Conservation (phyloP, 805 yeast species). For the Blastobotrys muscicola region DNA sequence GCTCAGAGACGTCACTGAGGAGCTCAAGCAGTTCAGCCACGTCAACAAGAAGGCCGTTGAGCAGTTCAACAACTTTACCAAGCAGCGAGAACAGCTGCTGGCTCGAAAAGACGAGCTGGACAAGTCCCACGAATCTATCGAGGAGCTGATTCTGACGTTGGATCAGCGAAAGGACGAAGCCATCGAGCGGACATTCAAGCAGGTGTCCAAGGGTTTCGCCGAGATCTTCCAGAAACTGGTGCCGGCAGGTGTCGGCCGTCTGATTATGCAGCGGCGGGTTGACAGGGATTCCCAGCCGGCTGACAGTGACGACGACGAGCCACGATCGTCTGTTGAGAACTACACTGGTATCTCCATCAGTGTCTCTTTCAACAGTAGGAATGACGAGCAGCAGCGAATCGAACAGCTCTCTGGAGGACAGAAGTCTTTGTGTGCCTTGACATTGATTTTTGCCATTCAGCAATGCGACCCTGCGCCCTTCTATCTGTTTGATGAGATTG, state of each 20-base stretch:
- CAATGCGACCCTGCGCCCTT: conserved; percentile 96
- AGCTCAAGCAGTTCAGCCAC: conserved; percentile 56
- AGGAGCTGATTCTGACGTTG: conserved; percentile 55
- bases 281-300: conserved; percentile 9
- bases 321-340: conserved; percentile 35
- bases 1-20: conserved; percentile 46
- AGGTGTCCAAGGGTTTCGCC: conserved; percentile 64
- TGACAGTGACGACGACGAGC: conserved; percentile 20
- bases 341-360: conserved; percentile 76
- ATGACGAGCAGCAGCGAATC: conserved; percentile 75
- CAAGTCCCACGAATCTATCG: conserved; percentile 62
- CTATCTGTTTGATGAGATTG: conserved; percentile 91
- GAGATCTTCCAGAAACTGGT: conserved; percentile 72
- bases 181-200: conserved; percentile 64
- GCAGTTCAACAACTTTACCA: conserved; percentile 63
- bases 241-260: conserved; percentile 69
- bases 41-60: conserved; percentile 87
- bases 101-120: conserved; percentile 61
- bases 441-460: conserved; percentile 88
- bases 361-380: conserved; percentile 81
- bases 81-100: conserved; percentile 58
- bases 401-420: conserved; percentile 97
- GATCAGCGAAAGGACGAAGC: conserved; percentile 78
- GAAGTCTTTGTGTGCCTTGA: conserved; percentile 91
- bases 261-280: conserved; percentile 49